Evolutionary conservation across 306 rosid species (phyloP).

Genomic region (Echinosophora koreensis): DNA sequence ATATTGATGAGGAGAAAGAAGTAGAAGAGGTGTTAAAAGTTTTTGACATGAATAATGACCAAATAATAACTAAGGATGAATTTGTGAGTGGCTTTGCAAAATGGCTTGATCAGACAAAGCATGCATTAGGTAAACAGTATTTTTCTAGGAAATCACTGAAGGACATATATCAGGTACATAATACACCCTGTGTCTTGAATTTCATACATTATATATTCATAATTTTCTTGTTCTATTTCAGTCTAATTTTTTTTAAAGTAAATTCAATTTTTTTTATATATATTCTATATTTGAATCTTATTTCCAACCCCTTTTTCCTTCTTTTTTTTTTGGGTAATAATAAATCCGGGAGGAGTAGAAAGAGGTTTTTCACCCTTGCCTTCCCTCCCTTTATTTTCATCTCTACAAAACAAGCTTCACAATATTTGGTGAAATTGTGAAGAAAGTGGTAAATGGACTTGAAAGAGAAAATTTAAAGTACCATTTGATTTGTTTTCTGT

Average conservation of each 20-base stretch:
- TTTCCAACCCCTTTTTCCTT: not conserved
- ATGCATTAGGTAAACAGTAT: slow-evolving; percentile 46
- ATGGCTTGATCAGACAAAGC: slow-evolving; percentile 52
- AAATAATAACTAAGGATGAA: slow-evolving; percentile 51
- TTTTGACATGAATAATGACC: slow-evolving; percentile 51
- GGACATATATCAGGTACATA: slow-evolving; percentile 45
- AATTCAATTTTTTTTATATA: not conserved
- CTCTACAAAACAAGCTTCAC: not conserved
- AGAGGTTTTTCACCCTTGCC: not conserved
- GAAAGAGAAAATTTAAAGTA: not conserved
- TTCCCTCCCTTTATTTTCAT: not conserved
- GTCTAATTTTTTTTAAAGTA: not conserved
- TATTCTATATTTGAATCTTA: not conserved
- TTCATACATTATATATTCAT: not conserved
- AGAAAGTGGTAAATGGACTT: slow-evolving; percentile 8
- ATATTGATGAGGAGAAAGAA: slow-evolving; percentile 44
- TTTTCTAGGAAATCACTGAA: slow-evolving; percentile 50
- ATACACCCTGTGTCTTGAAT: not conserved
- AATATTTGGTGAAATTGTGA: slow-evolving; percentile 7
- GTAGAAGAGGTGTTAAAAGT: slow-evolving; percentile 45
- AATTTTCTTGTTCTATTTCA: not conserved
- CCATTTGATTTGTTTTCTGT: no score
- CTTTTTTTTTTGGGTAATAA: no score
- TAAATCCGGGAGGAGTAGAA: not conserved
- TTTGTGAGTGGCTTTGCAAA: slow-evolving; percentile 57